These are phyloP conservation scores for Cadophora sp. DNA, from an alignment of 2,329 filamentous ascomycete species.

Conservation along the genomic window DNA sequence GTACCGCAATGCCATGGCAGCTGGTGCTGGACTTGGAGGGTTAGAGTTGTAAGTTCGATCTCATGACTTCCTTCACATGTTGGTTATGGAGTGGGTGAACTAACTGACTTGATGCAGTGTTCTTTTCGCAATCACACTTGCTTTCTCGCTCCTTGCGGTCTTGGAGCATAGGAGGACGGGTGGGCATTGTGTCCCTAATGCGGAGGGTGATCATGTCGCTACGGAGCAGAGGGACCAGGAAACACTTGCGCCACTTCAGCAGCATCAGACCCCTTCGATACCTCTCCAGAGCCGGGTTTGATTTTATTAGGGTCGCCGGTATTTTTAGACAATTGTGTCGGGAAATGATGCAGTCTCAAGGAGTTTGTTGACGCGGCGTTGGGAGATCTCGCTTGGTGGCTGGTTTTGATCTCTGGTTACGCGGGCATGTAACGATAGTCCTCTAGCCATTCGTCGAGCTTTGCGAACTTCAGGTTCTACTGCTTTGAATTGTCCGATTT, in stretches of 20 bases:
- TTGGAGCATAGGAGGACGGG: constrained; percentile 32
- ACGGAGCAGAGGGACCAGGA: constrained; percentile 1
- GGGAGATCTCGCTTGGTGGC: not conserved
- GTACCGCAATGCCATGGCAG: constrained; percentile 33
- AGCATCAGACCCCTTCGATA: not conserved
- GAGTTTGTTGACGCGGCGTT: not conserved
- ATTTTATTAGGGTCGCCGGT: not conserved
- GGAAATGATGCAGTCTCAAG: not conserved
- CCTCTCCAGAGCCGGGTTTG: not conserved
- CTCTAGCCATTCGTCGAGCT: not conserved
- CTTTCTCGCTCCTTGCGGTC: constrained; percentile 24
- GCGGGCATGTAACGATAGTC: not conserved
- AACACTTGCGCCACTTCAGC: not conserved
- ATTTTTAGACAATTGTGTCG: not conserved
- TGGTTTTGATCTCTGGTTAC: not conserved
- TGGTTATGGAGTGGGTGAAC: not conserved
- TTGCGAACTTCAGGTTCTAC: not conserved
- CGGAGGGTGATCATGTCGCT: not conserved
- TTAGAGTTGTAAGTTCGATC: constrained; percentile 33
- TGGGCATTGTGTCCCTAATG: constrained; percentile 26
- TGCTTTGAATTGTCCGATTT: not conserved
- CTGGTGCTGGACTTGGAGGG: constrained; percentile 31
- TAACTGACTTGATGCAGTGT: constrained; percentile 25
- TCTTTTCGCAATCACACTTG: constrained; percentile 32
- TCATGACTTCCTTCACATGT: not conserved